Conservation (phyloP, 2,329 filamentous ascomycete genomes). For the Trichoderma citrinoviride region DNA sequence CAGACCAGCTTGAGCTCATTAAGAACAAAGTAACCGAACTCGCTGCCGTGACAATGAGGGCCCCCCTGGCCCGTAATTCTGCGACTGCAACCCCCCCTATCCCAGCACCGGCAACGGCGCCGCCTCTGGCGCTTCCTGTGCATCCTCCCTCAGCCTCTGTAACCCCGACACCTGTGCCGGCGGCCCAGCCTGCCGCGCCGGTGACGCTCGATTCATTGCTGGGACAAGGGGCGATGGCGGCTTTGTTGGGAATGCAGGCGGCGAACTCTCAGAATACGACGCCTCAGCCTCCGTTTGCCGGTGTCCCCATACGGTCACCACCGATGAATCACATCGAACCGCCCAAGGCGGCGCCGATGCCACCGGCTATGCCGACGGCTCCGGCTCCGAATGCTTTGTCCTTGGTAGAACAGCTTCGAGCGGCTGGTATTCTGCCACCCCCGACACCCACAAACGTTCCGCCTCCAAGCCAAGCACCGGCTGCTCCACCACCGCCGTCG, state of each 20-base stretch:
- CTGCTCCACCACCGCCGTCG: slow-evolving; percentile 26
- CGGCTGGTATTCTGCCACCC: slow-evolving; percentile 62
- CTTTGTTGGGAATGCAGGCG: slow-evolving; percentile 55
- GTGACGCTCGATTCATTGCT: slow-evolving; percentile 59
- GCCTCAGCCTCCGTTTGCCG: slow-evolving; percentile 37
- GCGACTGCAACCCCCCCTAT: slow-evolving; percentile 40
- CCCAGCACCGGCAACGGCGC: slow-evolving; percentile 38
- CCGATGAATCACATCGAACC: slow-evolving; percentile 43
- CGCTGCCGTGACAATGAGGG: slow-evolving; percentile 59
- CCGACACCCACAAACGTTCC: slow-evolving; percentile 41
- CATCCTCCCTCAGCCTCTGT: slow-evolving; percentile 33
- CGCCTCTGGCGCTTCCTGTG: slow-evolving; percentile 33
- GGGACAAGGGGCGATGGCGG: slow-evolving; percentile 58
- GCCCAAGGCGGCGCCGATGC: slow-evolving; percentile 23
- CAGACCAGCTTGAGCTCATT: slow-evolving; percentile 79
- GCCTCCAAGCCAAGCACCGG: slow-evolving; percentile 33
- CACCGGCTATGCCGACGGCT: neutral
- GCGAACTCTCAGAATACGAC: slow-evolving; percentile 49
- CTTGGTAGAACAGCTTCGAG: slow-evolving; percentile 65
- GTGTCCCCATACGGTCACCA: slow-evolving; percentile 49
- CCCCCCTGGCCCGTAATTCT: slow-evolving; percentile 42
- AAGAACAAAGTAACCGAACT: slow-evolving; percentile 81
- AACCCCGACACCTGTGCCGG: slow-evolving; percentile 34
- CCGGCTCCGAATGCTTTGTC: slow-evolving; percentile 29
- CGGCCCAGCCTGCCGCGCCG: slow-evolving; percentile 34